These are phyloP conservation scores for Cytospora leucostoma DNA, from an alignment of 2,329 filamentous ascomycete species.

Conservation along the genomic window DNA sequence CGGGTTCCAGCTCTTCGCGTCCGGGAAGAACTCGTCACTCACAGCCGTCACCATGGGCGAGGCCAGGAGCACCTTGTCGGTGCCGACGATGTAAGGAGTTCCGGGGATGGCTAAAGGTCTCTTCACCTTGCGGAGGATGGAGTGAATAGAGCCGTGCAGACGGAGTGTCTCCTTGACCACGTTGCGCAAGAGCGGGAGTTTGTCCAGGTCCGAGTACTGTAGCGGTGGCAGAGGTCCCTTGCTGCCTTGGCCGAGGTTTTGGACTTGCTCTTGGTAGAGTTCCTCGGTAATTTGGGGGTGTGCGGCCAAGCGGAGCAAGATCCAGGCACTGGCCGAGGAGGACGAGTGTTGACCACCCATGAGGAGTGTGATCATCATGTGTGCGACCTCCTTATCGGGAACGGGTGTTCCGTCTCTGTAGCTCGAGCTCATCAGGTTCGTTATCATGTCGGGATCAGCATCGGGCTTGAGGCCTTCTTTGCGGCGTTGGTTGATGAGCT, in stretches of 20 bases:
- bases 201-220: slow-evolving; percentile 59
- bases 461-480: slow-evolving; percentile 43
- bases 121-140: slow-evolving; percentile 72
- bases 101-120: slow-evolving; percentile 61
- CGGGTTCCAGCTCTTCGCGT: slow-evolving; percentile 17
- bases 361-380: slow-evolving; percentile 92
- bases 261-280: slow-evolving; percentile 69
- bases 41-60: slow-evolving; percentile 47
- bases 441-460: slow-evolving; percentile 76
- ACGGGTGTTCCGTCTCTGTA: slow-evolving; percentile 82
- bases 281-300: slow-evolving; percentile 78
- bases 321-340: slow-evolving; percentile 82
- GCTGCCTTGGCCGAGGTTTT: slow-evolving; percentile 47
- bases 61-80: slow-evolving; percentile 50
- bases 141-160: slow-evolving; percentile 71
- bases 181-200: slow-evolving; percentile 61
- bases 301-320: slow-evolving; percentile 77
- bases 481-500: slow-evolving; percentile 75
- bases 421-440: slow-evolving; percentile 80
- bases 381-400: slow-evolving; percentile 82
- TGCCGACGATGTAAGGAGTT: slow-evolving; percentile 55
- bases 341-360: slow-evolving; percentile 93
- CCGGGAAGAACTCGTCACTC: slow-evolving; percentile 60
- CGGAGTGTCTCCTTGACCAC: slow-evolving; percentile 73
- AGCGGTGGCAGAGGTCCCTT: slow-evolving; percentile 50